Percentiles rank a stretch among this genome's conserved stretches.
Evolutionary conservation across 1,284 basidiomycete genomes (phyloP).

Genomic region (Austroboletus sp.): DNA sequence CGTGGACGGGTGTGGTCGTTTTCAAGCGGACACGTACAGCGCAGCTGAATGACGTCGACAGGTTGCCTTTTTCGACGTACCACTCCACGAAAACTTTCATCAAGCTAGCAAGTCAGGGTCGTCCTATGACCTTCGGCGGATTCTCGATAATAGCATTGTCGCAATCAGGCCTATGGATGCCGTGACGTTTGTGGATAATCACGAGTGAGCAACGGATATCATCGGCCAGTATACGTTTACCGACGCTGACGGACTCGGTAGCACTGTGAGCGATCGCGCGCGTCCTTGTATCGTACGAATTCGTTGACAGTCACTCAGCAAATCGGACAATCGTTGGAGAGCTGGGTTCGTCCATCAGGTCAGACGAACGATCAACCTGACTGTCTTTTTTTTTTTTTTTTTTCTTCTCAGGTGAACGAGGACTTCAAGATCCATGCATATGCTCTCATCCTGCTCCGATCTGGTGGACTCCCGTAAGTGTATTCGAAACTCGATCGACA

Average conservation of each 20-base stretch:
- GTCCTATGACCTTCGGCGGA: constrained; percentile 59
- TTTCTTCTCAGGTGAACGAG: constrained; percentile 46
- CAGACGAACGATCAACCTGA: not conserved
- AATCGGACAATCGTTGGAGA: constrained; percentile 66
- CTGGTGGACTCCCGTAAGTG: constrained; percentile 79
- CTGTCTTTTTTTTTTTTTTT: not conserved
- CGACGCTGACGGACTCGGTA: constrained; percentile 19
- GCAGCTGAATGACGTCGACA: constrained; percentile 25
- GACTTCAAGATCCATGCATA: constrained; percentile 78
- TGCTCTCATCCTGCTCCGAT: constrained; percentile 77
- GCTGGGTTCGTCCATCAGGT: constrained; percentile 52
- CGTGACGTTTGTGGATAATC: constrained; percentile 79
- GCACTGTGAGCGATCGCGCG: constrained; percentile 44
- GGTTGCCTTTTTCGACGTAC: constrained; percentile 76
- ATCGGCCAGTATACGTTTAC: not conserved
- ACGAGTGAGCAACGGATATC: constrained; percentile 50
- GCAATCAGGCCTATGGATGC: constrained; percentile 58
- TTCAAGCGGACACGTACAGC: not conserved
- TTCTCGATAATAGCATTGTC: constrained; percentile 55
- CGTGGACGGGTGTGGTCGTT: constrained; percentile 48
- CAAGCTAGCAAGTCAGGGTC: constrained; percentile 53
- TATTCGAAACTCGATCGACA: not conserved
- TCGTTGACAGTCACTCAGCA: constrained; percentile 40
- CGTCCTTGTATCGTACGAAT: not conserved
- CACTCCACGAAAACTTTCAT: constrained; percentile 67